Conservation (phyloP, 352 stramenopile genomes). For the Phytopythium sindhum region DNA sequence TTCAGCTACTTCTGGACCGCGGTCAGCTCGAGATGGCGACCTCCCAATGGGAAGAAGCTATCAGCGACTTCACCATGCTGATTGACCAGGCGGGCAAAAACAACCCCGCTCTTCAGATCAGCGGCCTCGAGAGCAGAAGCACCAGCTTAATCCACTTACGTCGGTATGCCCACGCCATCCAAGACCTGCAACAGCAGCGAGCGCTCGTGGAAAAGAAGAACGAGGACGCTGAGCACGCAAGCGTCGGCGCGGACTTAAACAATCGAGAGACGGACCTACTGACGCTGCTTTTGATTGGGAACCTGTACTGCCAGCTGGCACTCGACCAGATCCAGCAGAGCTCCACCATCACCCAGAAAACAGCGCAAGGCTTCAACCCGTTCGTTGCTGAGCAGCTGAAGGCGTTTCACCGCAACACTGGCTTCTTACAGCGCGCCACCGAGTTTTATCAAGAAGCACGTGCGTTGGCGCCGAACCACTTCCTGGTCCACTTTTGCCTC, state of each 20-base stretch:
- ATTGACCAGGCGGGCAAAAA: conserved; percentile 34
- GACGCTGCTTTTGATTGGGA: conserved; percentile 42
- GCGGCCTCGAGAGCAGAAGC: conserved; percentile 33
- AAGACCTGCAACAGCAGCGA: conserved; percentile 39
- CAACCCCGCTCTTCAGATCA: conserved; percentile 18
- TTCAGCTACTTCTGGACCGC: conserved; percentile 43
- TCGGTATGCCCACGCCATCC: conserved; percentile 38
- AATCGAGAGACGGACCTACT: conserved; percentile 23
- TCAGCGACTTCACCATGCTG: conserved; percentile 40
- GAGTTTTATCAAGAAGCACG: conserved; percentile 38
- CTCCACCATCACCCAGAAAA: conserved; percentile 22
- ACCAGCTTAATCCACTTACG: conserved; percentile 32
- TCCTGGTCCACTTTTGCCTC: conserved; percentile 43
- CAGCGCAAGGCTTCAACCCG: conserved; percentile 16
- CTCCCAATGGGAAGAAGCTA: conserved; percentile 34
- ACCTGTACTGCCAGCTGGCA: conserved; percentile 54
- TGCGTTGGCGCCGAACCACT: conserved; percentile 23
- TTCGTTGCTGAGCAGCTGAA: conserved; percentile 21
- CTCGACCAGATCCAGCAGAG: conserved; percentile 40
- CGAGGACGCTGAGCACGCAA: conserved; percentile 7
- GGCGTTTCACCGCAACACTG: conserved; percentile 20
- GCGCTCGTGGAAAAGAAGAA: conserved; percentile 12
- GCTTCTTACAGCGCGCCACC: conserved; percentile 25
- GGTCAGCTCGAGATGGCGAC: conserved; percentile 33
- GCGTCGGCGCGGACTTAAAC: conserved; percentile 1